Evolutionary conservation across 2,329 filamentous ascomycete species (phyloP), one percentile per base, ranked within the genome.

Genomic region (Fusarium haematococcum): DNA sequence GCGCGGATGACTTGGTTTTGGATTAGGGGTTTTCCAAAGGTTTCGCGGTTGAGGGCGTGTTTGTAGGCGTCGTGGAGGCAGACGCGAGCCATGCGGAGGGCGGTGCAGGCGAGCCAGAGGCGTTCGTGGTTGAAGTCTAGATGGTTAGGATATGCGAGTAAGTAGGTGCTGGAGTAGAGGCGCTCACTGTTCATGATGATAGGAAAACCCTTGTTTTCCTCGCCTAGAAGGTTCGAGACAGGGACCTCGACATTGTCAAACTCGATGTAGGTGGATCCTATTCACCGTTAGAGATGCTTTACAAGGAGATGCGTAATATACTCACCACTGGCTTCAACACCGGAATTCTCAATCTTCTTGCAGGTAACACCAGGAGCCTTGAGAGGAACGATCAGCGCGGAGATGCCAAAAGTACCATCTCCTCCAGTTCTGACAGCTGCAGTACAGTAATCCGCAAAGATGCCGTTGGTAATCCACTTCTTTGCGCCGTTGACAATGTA

Each of bases 11-110:
- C 87, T 62, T 91, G 88, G 75, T 89, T 88, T 13, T 86, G 80
- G 63, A 91, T 88, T 4, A 92, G 82, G 0, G 88, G 86, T 48
- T 86, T 87, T 20, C 89, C 89, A 74, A 91, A 91, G 0, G 90
- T 91, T 65, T 89, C 83, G 3, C 89, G 82, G 10, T 81, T 84
- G 35, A 84, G 80, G 2, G 89, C 88, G 75, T 90, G 87, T 1
- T 79, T 80, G 67, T 87, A 87, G 0, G 89, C 86, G 65, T 88
- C 86, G 32, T 87, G 85, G 3, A 87, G 81, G 68, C 89, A 90
- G 0, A 88, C 84, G 1, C 91, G 85, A 1, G 88, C 87, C 78
- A 90, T 86, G 45, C 89, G 85, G 59, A 91, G 88, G 64, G 87
- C 87, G n/a, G 86, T 85, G 3, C 88, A 86, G 2, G 89, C 86